phyloP scores from a whole-genome alignment of 2,329 filamentous ascomycete genomes.

The Penicillium verrucosum region DNA sequence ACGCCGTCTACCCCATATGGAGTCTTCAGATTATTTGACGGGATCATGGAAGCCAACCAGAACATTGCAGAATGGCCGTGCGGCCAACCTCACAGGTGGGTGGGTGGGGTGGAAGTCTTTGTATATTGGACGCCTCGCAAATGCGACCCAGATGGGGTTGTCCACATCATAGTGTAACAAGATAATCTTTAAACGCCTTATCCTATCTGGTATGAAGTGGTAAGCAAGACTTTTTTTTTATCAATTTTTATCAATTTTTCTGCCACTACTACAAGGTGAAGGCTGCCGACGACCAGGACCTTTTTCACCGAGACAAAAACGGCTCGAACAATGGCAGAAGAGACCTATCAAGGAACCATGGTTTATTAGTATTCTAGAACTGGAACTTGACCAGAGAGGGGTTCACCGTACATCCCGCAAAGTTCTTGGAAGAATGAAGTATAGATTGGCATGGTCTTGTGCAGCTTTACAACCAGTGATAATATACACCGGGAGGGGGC shows the following conservation, averaged over 20 bases:
- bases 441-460: slow-evolving; percentile 7
- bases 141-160: neutral
- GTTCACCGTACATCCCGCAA: neutral
- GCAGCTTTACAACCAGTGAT: slow-evolving; percentile 6
- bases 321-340: neutral
- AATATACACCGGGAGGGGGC: slow-evolving; percentile 11
- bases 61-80: slow-evolving; percentile 3
- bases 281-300: neutral
- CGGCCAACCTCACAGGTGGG: slow-evolving; percentile 9
- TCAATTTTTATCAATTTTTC: too few species aligned
- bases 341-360: slow-evolving; percentile 6
- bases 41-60: slow-evolving; percentile 7
- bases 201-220: neutral
- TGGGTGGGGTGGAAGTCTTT: neutral
- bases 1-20: slow-evolving; percentile 7
- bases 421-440: slow-evolving; percentile 2
- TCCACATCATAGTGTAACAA: neutral
- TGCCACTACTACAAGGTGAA: neutral
- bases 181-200: neutral
- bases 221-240: too few species aligned
- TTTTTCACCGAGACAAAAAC: neutral
- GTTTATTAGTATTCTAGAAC: slow-evolving; percentile 1
- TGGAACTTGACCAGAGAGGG: neutral
- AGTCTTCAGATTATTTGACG: slow-evolving; percentile 1
- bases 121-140: slow-evolving; percentile 17